Evolutionary conservation across 495 filamentous ascomycete genomes (phyloP), one percentile per base, ranked within the genome.

Genomic region (Aspergillus incahuasiensis): DNA sequence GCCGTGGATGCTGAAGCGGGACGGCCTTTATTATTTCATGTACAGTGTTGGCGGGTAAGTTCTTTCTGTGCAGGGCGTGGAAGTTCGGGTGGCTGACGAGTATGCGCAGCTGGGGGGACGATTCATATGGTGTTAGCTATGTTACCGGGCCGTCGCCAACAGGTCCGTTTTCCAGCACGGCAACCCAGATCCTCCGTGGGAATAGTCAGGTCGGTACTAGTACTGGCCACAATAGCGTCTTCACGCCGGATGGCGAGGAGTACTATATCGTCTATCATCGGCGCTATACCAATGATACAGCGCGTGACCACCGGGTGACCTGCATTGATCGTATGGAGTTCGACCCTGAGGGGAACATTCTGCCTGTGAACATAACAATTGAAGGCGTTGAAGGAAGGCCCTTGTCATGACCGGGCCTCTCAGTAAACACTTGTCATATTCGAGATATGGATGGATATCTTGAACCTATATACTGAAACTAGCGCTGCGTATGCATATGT

Each of bases 251-350:
- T 35, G 73, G 74, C 4, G 68, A 76, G 18, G 71, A 74, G 19
- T 79, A 72, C 61, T 80, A 78, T 50, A 75, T 80, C 15, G 68
- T 78, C 16, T 80, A 79, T 52, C 75, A 80, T 53, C 75, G 75
- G 1, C 73, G 71, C 7, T 67, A 65, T 12, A 60, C 73, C 0
- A 71, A 68, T 54, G 74, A 76, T 32, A 69, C 67, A 1, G 70
- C 67, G 28, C 67, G 64, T 21, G 71, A 77, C 48, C 68, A 79
- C 55, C 74, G 75, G 6, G 69, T 75, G n/a, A 56, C 70, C 1
- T 73, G 72, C 15, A 72, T 78, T 18, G 77, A 79, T 57, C 70
- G 72, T 18, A 72, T 78, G 72, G 69, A 72, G 50, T 78, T 79
- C 56, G 70, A 76, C 48, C 64, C 60, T 8, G 60, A 68, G 8